These are phyloP conservation scores for Canavalia gladiata DNA, from an alignment of 306 rosid species.

Conservation along the genomic window DNA sequence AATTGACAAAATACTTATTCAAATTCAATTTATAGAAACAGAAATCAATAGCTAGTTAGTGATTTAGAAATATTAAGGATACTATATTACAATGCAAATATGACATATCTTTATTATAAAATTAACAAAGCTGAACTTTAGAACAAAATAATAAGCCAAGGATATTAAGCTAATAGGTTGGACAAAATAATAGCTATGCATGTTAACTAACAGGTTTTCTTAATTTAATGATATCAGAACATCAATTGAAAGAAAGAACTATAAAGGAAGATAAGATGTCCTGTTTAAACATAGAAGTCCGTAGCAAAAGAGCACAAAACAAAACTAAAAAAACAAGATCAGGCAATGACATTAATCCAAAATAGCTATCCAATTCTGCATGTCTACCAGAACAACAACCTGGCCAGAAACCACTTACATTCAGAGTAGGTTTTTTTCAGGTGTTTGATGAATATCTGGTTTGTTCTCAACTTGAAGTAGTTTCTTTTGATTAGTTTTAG, in stretches of 20 bases:
- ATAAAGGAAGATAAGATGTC: neutral
- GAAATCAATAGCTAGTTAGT: no score
- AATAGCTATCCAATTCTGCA: neutral
- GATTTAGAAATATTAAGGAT: no score
- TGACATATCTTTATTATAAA: no score
- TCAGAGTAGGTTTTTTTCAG: neutral
- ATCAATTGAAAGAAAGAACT: neutral
- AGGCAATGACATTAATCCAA: neutral
- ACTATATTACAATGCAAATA: no score
- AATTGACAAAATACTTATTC: no score
- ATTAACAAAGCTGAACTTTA: no score
- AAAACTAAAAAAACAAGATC: neutral
- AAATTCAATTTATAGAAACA: neutral
- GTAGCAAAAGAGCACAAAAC: neutral
- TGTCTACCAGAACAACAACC: neutral
- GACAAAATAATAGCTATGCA: neutral
- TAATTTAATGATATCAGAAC: neutral
- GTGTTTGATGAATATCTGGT: slow-evolving; percentile 13
- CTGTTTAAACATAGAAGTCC: neutral
- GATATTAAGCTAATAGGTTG: slow-evolving; percentile 3
- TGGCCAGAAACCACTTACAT: neutral
- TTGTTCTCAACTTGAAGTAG: neutral
- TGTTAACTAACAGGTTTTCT: no score
- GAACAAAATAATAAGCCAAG: neutral
- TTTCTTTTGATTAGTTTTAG: neutral